Evolutionary conservation across 2,329 filamentous ascomycete species (phyloP).

Genomic region (Zymoseptoria pseudotritici): DNA sequence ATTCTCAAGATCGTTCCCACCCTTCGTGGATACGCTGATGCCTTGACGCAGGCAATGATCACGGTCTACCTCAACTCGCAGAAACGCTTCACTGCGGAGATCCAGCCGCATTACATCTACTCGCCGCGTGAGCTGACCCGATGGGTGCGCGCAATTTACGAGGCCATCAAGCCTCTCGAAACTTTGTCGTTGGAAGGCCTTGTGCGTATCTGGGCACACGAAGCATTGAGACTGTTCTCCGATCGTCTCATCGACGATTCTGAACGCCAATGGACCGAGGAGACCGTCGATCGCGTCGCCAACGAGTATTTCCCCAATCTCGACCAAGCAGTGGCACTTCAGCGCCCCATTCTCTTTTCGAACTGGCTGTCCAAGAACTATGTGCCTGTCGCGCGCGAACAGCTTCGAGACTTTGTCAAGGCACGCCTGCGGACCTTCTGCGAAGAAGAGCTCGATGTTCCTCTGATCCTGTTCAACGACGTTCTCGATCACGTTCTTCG

Average conservation of each 20-base stretch:
- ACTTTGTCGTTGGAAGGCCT: conserved; percentile 81
- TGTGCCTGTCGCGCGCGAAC: conserved; percentile 88
- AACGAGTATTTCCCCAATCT: conserved; percentile 92
- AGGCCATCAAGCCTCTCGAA: conserved; percentile 89
- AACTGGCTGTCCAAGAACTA: conserved; percentile 99
- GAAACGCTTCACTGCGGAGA: conserved; percentile 86
- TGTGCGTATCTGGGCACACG: conserved; percentile 95
- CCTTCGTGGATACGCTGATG: conserved; percentile 88
- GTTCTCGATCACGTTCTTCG: conserved; percentile 95
- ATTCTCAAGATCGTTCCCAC: conserved; percentile 94
- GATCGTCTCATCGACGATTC: conserved; percentile 93
- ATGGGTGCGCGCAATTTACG: conserved; percentile 96
- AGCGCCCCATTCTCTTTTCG: conserved; percentile 91
- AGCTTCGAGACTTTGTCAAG: conserved; percentile 94
- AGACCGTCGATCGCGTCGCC: conserved; percentile 77
- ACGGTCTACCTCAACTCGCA: conserved; percentile 93
- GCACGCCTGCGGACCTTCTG: conserved; percentile 96
- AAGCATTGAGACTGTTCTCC: conserved; percentile 91
- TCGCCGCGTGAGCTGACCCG: conserved; percentile 95
- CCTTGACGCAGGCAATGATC: conserved; percentile 95
- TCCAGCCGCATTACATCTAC: conserved; percentile 98
- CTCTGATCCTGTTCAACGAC: conserved; percentile 98
- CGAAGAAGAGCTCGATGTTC: conserved; percentile 97
- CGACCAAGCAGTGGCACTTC: conserved; percentile 79
- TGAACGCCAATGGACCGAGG: conserved; percentile 90